A percentile compares a stretch with the other conserved stretches of the same genome.
phyloP scores from a whole-genome alignment of 2,329 filamentous ascomycete species.

The Xylariaceae sp. region DNA sequence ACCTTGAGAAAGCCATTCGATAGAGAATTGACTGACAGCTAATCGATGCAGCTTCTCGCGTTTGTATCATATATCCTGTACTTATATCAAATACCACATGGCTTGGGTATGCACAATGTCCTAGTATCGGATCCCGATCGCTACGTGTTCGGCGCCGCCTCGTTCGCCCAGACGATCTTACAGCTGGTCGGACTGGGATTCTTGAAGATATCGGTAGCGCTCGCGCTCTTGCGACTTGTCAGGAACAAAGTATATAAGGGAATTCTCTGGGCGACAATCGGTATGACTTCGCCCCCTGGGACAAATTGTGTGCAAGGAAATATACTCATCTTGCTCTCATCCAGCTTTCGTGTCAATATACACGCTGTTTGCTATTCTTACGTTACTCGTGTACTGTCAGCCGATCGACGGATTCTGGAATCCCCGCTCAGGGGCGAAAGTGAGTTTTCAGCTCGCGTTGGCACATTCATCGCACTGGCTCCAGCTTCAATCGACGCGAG shows the following conservation, averaged over 20 bases:
- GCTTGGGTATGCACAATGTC: conserved; percentile 42
- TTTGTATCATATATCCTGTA: conserved; percentile 33
- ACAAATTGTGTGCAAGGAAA: background rate
- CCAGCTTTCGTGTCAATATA: conserved; percentile 16
- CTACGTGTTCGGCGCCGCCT: conserved; percentile 35
- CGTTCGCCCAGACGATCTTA: conserved; percentile 44
- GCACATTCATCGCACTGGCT: no score
- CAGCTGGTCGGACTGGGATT: conserved; percentile 38
- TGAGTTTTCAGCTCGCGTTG: background rate
- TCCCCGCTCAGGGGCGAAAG: conserved; percentile 1
- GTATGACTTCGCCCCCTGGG: conserved; percentile 8
- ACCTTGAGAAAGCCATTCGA: no score
- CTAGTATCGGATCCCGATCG: conserved; percentile 34
- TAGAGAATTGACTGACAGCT: no score
- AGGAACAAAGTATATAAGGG: conserved; percentile 10
- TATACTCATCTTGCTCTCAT: no score
- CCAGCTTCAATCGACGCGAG: no score
- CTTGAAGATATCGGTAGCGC: conserved; percentile 44
- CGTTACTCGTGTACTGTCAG: conserved; percentile 17
- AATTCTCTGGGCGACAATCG: conserved; percentile 14
- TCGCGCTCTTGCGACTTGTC: conserved; percentile 40
- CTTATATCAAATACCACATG: conserved; percentile 39
- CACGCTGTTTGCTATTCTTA: conserved; percentile 18
- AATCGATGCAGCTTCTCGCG: conserved; percentile 23
- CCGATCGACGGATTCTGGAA: conserved; percentile 19